These are phyloP conservation scores for Cardiospermum halicacabum DNA, from an alignment of 345 rosid species.

Conservation along the genomic window DNA sequence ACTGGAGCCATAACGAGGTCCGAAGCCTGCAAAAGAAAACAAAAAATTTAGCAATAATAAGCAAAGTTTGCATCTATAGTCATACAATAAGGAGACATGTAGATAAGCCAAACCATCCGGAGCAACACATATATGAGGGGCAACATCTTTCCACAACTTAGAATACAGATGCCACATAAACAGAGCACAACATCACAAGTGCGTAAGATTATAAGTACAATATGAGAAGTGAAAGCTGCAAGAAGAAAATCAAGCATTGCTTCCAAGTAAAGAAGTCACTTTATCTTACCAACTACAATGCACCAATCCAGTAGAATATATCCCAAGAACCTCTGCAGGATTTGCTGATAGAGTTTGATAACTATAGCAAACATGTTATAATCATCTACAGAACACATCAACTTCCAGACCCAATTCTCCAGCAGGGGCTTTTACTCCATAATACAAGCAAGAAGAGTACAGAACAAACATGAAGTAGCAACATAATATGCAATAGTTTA, in stretches of 20 bases:
- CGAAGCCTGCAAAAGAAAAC: slow-evolving; percentile 56
- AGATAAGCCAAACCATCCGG: slow-evolving; percentile 23
- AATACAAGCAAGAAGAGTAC: slow-evolving; percentile 26
- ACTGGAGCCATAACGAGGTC: slow-evolving; percentile 83
- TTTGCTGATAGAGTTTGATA: slow-evolving; percentile 56
- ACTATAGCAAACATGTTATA: slow-evolving; percentile 50
- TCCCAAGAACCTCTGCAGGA: slow-evolving; percentile 73
- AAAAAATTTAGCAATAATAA: not conserved
- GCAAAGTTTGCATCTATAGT: not conserved
- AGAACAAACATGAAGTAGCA: slow-evolving; percentile 28
- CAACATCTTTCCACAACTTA: slow-evolving; percentile 23
- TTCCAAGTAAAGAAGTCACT: slow-evolving; percentile 27
- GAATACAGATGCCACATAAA: slow-evolving; percentile 21
- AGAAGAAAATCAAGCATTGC: slow-evolving; percentile 16
- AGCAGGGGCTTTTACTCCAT: slow-evolving; percentile 48
- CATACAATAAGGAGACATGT: slow-evolving; percentile 2
- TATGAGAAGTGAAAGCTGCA: slow-evolving; percentile 11
- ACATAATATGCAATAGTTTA: slow-evolving; percentile 13
- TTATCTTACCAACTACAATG: slow-evolving; percentile 74
- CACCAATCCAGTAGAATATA: slow-evolving; percentile 58
- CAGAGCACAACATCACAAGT: slow-evolving; percentile 17
- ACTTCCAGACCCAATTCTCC: slow-evolving; percentile 57
- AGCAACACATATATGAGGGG: slow-evolving; percentile 11
- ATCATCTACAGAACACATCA: slow-evolving; percentile 51
- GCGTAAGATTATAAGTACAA: slow-evolving; percentile 12